phyloP scores from a whole-genome alignment of 345 rosid species.

The Passiflora organensis region DNA sequence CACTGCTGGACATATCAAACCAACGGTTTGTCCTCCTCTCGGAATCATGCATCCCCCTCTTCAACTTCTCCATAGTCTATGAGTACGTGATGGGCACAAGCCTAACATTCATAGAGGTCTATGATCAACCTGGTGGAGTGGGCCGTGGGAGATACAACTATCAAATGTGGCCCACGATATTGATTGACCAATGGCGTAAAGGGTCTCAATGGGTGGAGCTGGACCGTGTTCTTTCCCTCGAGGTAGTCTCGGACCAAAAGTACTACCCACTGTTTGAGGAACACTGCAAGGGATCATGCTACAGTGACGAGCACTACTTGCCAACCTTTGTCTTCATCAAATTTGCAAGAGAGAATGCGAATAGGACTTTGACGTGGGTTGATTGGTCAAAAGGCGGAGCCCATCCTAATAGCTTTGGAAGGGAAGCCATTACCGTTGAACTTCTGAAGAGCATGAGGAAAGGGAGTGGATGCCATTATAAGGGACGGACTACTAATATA shows the following conservation, averaged over 20 bases:
- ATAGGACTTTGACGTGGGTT: conserved; percentile 59
- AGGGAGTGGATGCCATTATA: conserved; percentile 41
- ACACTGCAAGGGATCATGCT: conserved; percentile 52
- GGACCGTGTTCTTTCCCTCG: conserved; percentile 42
- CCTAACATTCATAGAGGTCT: conserved; percentile 33
- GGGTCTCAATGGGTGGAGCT: conserved; percentile 85
- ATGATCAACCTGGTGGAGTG: conserved; percentile 34
- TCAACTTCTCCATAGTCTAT: conserved; percentile 39
- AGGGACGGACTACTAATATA: conserved; percentile 25
- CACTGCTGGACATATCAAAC: conserved; percentile 36
- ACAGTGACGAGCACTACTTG: conserved; percentile 64
- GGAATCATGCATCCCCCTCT: conserved; percentile 48
- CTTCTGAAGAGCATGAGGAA: conserved; percentile 41
- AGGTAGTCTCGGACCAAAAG: conserved; percentile 38
- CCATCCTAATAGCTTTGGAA: conserved; percentile 50
- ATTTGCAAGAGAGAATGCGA: conserved; percentile 30
- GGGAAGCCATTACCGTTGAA: conserved; percentile 42
- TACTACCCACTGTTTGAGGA: conserved; percentile 39
- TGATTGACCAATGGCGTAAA: conserved; percentile 62
- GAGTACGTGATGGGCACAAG: conserved; percentile 34
- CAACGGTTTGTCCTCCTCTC: conserved; percentile 46
- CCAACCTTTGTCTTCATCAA: conserved; percentile 50
- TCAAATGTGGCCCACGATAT: conserved; percentile 36
- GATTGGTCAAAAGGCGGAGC: conserved; percentile 66
- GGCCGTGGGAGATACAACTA: conserved; percentile 48